phyloP scores from a whole-genome alignment of 2,329 filamentous ascomycete species.

The Talaromyces verruculosus region DNA sequence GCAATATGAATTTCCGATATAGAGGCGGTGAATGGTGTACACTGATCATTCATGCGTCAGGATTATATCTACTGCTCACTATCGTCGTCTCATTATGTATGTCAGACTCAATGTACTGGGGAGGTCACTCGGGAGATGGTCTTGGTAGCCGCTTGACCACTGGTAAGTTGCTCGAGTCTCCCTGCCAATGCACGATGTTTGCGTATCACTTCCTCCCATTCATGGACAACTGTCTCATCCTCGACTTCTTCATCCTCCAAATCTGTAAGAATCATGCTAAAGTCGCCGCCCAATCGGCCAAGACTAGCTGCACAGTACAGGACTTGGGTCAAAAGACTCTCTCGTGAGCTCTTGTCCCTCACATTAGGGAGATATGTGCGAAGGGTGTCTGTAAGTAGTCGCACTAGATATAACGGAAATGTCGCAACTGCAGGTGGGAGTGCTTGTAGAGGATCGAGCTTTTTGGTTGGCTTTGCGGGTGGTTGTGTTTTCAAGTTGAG shows the following conservation, averaged over 20 bases:
- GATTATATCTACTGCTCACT: neutral
- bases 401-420: slow-evolving; percentile 80
- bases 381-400: slow-evolving; percentile 75
- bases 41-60: neutral
- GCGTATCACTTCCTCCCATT: slow-evolving; percentile 88
- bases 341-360: slow-evolving; percentile 73
- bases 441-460: slow-evolving; percentile 44
- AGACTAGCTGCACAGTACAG: slow-evolving; percentile 91
- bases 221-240: slow-evolving; percentile 25
- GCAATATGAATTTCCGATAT: neutral
- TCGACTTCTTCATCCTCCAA: slow-evolving; percentile 50
- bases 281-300: slow-evolving; percentile 86
- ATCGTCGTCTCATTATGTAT: slow-evolving; percentile 3
- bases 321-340: slow-evolving; percentile 88
- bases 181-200: slow-evolving; percentile 84
- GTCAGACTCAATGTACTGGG: slow-evolving; percentile 3
- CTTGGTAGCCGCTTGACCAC: slow-evolving; percentile 26
- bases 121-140: slow-evolving; percentile 23
- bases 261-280: slow-evolving; percentile 78
- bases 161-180: slow-evolving; percentile 50
- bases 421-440: slow-evolving; percentile 76
- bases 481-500: slow-evolving; percentile 28
- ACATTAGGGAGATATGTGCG: slow-evolving; percentile 76
- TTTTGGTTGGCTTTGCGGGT: slow-evolving; percentile 26
- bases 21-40: neutral